Base-by-base conservation (phyloP, 1,284 basidiomycete genomes). In the Volvariella volvacea region DNA sequence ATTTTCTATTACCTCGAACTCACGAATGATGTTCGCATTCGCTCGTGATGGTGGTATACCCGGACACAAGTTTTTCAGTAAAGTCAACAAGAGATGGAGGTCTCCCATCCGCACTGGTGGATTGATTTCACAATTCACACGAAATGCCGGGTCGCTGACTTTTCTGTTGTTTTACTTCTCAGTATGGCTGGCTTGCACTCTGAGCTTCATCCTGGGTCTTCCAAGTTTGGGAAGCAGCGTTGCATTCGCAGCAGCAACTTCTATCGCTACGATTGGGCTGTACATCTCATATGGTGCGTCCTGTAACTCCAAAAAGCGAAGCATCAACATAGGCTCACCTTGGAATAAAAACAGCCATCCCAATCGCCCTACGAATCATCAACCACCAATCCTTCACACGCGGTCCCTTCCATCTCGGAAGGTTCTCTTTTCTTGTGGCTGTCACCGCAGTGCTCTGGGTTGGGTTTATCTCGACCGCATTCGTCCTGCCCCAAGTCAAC, bases 21-120 rank as follows among this genome's bases (percentile, higher is more conserved):
- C 79, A 2, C 73, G 86, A 1, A 88, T 88, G 84, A 84, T 84
- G 79, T 88, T 80, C 56, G 80, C 83, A 0, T 88, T 87, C 57
- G 69, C 80, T 3, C 72, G 83, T 25, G 82, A 84, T 54, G 78
- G 80, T 2, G 82, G 74, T n/a, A 71, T 87, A 19, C 83, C 83
- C 0, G 80, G 79, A 4, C 75, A 77, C 47, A 68, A 58, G 32
- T 85, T 81, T 61, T 83, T 87, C 59, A 75, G 75, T 52, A 72
- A 78, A 47, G 83, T 89, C 32, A 74, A 76, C 58, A 48, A 58
- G 3, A 68, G 68, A 45, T 75, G 71, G 62, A 74, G 70, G 53
- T 80, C 78, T 1, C 85, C 85, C 1, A 71, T 84, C 42, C 73
- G 83, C 9, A 82, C 85, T 22, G 80, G 82, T 83, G 45, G 22